Conservation (phyloP, 371 early-diverging fungal genomes). For the Mucor irregularis region DNA sequence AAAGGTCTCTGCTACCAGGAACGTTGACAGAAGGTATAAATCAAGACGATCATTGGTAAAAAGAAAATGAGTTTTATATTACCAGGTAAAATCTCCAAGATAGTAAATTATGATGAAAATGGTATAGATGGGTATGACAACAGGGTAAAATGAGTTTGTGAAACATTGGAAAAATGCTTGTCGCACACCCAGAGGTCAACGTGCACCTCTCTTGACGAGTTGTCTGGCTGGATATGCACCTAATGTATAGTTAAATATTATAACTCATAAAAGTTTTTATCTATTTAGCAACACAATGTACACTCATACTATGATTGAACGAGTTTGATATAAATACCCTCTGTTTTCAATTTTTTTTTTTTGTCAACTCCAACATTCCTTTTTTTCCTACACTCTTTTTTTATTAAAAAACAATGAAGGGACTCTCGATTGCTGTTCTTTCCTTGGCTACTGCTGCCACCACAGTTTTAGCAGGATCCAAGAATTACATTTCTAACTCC, state of each 20-base stretch:
- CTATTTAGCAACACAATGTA: no score
- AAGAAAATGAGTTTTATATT: no score
- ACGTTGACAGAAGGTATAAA: no score
- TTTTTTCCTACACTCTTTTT: not conserved
- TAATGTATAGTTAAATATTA: not conserved
- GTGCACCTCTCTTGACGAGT: not conserved
- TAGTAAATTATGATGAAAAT: not conserved
- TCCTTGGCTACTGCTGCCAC: constrained; percentile 24
- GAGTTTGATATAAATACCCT: not conserved
- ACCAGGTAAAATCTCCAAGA: no score
- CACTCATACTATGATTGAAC: not conserved
- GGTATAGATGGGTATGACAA: not conserved
- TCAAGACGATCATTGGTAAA: no score
- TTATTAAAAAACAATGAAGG: constrained; percentile 9
- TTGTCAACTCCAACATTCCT: not conserved
- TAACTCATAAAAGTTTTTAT: no score
- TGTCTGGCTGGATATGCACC: not conserved
- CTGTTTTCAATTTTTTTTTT: not conserved
- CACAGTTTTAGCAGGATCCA: constrained; percentile 18
- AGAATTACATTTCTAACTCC: not conserved
- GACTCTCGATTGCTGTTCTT: constrained; percentile 14
- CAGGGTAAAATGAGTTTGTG: not conserved
- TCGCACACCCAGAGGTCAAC: no score
- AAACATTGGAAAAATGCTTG: no score
- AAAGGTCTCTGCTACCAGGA: no score